Conservation (phyloP, 805 yeast genomes). For the Diddensiella transvaalensis region DNA sequence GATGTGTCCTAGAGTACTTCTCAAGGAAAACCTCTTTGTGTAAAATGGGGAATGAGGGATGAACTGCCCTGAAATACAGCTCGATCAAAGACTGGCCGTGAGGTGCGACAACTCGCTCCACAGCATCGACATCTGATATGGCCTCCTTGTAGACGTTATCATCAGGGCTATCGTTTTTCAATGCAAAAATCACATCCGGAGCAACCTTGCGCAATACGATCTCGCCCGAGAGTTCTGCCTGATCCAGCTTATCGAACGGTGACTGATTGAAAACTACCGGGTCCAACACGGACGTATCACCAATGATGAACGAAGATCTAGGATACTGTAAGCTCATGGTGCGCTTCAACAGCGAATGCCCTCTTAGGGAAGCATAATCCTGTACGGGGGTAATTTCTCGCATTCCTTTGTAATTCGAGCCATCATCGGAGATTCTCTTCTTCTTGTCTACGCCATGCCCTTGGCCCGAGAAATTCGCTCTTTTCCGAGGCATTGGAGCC, state of each 20-base stretch:
- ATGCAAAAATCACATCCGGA: conserved; percentile 65
- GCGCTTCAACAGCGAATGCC: conserved; percentile 60
- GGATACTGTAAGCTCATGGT: conserved; percentile 82
- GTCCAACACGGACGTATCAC: conserved; percentile 85
- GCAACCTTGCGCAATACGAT: conserved; percentile 77
- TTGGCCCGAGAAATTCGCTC: conserved; percentile 26
- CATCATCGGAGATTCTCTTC: not conserved
- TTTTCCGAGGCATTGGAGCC: conserved; percentile 41
- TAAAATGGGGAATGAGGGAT: conserved; percentile 86
- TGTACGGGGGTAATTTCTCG: conserved; percentile 50
- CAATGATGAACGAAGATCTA: conserved; percentile 82
- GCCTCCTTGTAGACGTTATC: conserved; percentile 64
- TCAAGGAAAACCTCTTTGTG: conserved; percentile 91
- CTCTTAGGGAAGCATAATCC: conserved; percentile 62
- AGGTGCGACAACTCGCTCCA: conserved; percentile 85
- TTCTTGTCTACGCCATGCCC: conserved; percentile 12
- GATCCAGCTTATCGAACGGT: conserved; percentile 68
- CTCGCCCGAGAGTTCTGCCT: conserved; percentile 65
- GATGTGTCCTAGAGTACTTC: conserved; percentile 83
- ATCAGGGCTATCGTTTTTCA: conserved; percentile 77
- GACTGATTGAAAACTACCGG: conserved; percentile 61
- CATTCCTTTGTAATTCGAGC: conserved; percentile 2
- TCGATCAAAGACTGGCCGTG: conserved; percentile 72
- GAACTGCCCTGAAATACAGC: conserved; percentile 78
- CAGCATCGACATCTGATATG: conserved; percentile 74